Conservation (phyloP, 83 land plant genomes). For the Picea abies region DNA sequence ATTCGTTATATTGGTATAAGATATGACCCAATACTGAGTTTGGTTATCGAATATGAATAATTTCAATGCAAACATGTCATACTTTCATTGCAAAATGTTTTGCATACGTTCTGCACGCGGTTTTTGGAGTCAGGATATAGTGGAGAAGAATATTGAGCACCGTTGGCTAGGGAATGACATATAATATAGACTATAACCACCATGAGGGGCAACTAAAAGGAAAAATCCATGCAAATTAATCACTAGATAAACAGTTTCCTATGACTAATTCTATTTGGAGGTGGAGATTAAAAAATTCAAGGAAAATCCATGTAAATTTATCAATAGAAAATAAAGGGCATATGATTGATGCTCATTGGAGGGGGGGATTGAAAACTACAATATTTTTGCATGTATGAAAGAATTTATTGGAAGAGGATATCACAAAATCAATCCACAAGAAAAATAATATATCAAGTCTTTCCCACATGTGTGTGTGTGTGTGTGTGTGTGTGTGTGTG, state of each 20-base stretch:
- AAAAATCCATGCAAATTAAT: too few relatives aligned
- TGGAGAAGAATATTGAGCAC: background rate
- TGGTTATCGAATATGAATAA: background rate
- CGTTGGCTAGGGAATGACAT: background rate
- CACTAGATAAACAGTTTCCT: background rate
- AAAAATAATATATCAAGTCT: too few relatives aligned
- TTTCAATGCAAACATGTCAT: constrained; percentile 9
- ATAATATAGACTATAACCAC: background rate
- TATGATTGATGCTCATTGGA: too few relatives aligned
- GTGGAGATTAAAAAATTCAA: background rate
- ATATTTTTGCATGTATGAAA: too few relatives aligned
- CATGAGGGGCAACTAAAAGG: background rate
- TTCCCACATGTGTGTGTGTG: too few relatives aligned
- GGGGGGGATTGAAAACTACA: too few relatives aligned
- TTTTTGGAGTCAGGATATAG: background rate
- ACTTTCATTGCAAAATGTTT: background rate
- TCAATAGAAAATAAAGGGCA: too few relatives aligned
- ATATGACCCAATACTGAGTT: background rate
- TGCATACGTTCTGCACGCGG: background rate
- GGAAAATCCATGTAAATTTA: background rate
- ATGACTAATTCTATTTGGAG: background rate
- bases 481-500: too few relatives aligned
- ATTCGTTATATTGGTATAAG: background rate
- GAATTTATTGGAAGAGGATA: too few relatives aligned
- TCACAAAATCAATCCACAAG: too few relatives aligned